Conservation (phyloP, 2,329 filamentous ascomycete genomes). For the Colletotrichum lindemuthianum region DNA sequence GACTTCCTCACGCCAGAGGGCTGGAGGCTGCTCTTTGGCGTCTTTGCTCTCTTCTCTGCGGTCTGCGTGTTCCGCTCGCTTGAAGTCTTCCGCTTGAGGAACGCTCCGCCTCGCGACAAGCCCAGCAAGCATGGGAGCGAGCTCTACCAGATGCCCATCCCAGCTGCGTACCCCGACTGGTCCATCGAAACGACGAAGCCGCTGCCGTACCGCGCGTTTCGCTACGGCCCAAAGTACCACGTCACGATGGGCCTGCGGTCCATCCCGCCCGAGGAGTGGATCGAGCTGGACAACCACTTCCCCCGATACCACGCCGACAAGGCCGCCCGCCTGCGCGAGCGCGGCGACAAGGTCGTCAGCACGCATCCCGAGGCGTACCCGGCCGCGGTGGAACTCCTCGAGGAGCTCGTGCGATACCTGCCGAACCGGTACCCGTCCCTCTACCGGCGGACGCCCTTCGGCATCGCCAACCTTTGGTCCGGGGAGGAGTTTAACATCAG, state of each 20-base stretch:
- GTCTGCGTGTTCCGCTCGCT: slow-evolving; percentile 8
- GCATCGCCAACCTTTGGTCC: slow-evolving; percentile 77
- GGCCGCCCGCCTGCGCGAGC: slow-evolving; percentile 71
- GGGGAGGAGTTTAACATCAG: slow-evolving; percentile 77
- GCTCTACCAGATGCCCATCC: slow-evolving; percentile 67
- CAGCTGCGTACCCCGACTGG: slow-evolving; percentile 74
- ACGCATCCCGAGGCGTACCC: slow-evolving; percentile 77
- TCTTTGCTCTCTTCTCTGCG: slow-evolving; percentile 18
- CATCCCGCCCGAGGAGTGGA: slow-evolving; percentile 79
- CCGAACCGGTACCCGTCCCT: slow-evolving; percentile 79
- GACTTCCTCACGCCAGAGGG: background rate
- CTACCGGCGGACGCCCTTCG: slow-evolving; percentile 70
- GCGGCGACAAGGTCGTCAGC: slow-evolving; percentile 72
- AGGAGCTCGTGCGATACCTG: slow-evolving; percentile 78
- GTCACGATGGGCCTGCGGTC: slow-evolving; percentile 81
- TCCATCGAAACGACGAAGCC: slow-evolving; percentile 75
- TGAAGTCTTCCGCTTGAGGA: background rate
- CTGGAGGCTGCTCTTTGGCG: slow-evolving; percentile 19
- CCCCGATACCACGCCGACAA: slow-evolving; percentile 79
- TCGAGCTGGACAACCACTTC: slow-evolving; percentile 85
- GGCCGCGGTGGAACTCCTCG: slow-evolving; percentile 78
- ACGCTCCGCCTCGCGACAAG: background rate
- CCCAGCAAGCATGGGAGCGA: background rate
- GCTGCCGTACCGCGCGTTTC: slow-evolving; percentile 81
- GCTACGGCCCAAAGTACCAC: slow-evolving; percentile 79